Percentiles rank a stretch among this genome's conserved stretches.
phyloP scores from a whole-genome alignment of 805 yeast genomes.

The Lipomyces sp. region DNA sequence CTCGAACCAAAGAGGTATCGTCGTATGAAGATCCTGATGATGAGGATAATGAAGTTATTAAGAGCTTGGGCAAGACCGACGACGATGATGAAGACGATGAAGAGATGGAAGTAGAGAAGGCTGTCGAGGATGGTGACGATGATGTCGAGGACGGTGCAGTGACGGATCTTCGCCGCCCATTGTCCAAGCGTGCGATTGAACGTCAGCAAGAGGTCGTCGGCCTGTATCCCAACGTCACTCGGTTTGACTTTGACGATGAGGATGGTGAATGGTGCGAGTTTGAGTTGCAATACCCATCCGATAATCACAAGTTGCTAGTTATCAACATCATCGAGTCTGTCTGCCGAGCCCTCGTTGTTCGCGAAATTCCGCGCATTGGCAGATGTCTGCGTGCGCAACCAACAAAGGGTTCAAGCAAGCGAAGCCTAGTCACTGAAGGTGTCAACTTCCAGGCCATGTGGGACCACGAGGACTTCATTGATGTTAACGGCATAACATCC shows the following conservation, averaged over 20 bases:
- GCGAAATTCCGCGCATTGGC: conserved; percentile 89
- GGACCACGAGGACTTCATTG: conserved; percentile 93
- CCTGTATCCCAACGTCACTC: conserved; percentile 71
- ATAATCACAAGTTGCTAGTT: conserved; percentile 92
- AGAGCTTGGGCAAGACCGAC: conserved; percentile 77
- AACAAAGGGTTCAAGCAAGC: conserved; percentile 44
- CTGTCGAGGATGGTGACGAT: conserved; percentile 51
- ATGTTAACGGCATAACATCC: conserved; percentile 85
- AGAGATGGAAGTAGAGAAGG: conserved; percentile 41
- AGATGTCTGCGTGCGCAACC: conserved; percentile 59
- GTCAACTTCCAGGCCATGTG: conserved; percentile 97
- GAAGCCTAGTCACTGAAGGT: conserved; percentile 92
- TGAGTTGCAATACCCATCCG: conserved; percentile 78
- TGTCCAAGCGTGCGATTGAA: conserved; percentile 70
- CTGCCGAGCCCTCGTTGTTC: conserved; percentile 86
- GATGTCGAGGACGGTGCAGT: conserved; percentile 53
- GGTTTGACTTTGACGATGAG: conserved; percentile 87
- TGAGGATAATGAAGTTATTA: conserved; percentile 89
- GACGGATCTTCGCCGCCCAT: conserved; percentile 40
- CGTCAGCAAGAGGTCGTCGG: conserved; percentile 84
- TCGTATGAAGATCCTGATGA: conserved; percentile 96
- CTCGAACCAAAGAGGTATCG: conserved; percentile 79
- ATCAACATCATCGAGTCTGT: conserved; percentile 93
- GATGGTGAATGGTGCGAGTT: conserved; percentile 93
- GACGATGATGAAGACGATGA: conserved; percentile 47